phyloP scores from a whole-genome alignment of 768 basidiomycete genomes.

The Calvatia gigantea region DNA sequence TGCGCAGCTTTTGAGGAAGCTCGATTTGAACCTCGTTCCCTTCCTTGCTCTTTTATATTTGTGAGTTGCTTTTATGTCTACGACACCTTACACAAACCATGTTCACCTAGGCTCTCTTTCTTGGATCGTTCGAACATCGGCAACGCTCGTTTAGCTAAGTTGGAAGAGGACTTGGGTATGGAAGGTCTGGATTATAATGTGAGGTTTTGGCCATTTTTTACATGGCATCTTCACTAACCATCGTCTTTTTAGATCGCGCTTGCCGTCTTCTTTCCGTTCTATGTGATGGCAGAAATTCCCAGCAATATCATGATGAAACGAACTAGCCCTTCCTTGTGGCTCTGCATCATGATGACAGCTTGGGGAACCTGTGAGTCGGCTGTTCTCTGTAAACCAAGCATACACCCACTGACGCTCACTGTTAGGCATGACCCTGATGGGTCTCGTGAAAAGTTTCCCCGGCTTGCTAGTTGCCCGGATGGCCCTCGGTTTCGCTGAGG shows the following conservation, averaged over 20 bases:
- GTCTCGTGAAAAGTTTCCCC: slow-evolving; percentile 22
- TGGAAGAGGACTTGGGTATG: slow-evolving; percentile 25
- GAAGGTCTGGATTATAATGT: slow-evolving; percentile 27
- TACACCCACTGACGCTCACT: not conserved
- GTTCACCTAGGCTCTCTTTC: slow-evolving; percentile 25
- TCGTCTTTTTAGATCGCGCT: slow-evolving; percentile 20
- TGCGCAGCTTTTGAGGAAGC: slow-evolving; percentile 23
- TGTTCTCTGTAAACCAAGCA: not conserved
- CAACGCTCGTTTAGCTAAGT: slow-evolving; percentile 27
- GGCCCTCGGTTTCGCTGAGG: slow-evolving; percentile 27
- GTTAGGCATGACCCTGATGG: slow-evolving; percentile 28
- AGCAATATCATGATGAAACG: slow-evolving; percentile 32
- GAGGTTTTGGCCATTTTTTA: not conserved
- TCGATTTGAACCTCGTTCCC: slow-evolving; percentile 29
- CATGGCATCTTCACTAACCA: not conserved
- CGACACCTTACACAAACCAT: not conserved
- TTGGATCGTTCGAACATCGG: slow-evolving; percentile 29
- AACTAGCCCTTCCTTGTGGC: slow-evolving; percentile 29
- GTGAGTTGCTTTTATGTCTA: slow-evolving; percentile 14
- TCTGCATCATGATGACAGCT: slow-evolving; percentile 29
- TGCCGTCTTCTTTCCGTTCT: slow-evolving; percentile 29
- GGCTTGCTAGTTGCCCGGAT: slow-evolving; percentile 24
- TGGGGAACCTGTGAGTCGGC: slow-evolving; percentile 27
- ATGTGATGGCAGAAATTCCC: slow-evolving; percentile 29
- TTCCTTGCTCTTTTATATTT: slow-evolving; percentile 28